A percentile compares a stretch with the other conserved stretches of the same genome.
Evolutionary conservation across 495 filamentous ascomycete species (phyloP).

Genomic region (Penicillium roqueforti): DNA sequence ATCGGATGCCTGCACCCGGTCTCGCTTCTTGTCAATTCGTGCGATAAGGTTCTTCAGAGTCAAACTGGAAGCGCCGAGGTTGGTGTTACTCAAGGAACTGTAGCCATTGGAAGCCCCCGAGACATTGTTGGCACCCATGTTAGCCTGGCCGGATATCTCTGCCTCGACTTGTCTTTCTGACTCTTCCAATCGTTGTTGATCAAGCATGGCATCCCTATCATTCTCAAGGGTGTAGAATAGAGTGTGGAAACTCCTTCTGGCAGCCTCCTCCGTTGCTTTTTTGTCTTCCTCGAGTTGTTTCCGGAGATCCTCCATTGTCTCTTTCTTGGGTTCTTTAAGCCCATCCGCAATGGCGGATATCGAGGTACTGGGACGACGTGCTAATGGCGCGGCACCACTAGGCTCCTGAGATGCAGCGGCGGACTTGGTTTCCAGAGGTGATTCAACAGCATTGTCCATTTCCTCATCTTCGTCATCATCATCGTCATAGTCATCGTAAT

Average conservation of each 20-base stretch:
- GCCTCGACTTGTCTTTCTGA: constrained; percentile 93
- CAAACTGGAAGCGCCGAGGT: constrained; percentile 93
- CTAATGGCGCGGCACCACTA: constrained; percentile 25
- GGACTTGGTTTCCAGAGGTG: constrained; percentile 59
- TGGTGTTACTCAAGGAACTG: constrained; percentile 85
- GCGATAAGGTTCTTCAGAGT: constrained; percentile 96
- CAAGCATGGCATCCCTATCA: constrained; percentile 91
- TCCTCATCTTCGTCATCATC: constrained; percentile 82
- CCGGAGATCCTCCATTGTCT: constrained; percentile 77
- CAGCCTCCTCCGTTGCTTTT: constrained; percentile 86
- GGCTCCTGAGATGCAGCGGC: constrained; percentile 37
- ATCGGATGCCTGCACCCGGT: constrained; percentile 83
- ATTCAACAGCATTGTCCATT: constrained; percentile 49
- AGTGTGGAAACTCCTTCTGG: constrained; percentile 82
- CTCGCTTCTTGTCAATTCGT: constrained; percentile 85
- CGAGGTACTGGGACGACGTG: constrained; percentile 29
- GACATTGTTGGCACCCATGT: constrained; percentile 41
- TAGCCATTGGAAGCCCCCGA: constrained; percentile 55
- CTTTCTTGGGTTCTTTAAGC: constrained; percentile 48
- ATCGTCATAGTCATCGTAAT: constrained; percentile 67
- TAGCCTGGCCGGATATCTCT: constrained; percentile 73
- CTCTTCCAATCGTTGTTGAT: constrained; percentile 95
- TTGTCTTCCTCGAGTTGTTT: constrained; percentile 93
- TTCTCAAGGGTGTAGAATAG: constrained; percentile 93
- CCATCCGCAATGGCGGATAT: constrained; percentile 27